phyloP scores from a whole-genome alignment of 2,329 filamentous ascomycete genomes.

The Hypoxylon sp. region DNA sequence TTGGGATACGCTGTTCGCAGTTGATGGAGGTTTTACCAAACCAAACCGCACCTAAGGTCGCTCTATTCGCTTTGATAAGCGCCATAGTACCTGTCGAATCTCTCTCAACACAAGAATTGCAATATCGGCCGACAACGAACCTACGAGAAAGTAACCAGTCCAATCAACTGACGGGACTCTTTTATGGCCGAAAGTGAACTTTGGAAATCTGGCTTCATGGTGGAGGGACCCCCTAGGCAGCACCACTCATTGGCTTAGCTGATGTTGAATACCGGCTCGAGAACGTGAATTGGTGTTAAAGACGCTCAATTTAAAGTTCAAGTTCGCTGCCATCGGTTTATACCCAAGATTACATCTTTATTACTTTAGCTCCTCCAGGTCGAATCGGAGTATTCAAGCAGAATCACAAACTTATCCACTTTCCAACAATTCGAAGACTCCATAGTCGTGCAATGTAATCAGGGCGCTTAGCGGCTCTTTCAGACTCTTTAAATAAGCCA shows the following conservation, averaged over 20 bases:
- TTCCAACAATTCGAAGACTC: conserved; percentile 24
- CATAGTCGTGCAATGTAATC: conserved; percentile 27
- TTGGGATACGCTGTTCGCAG: conserved; percentile 23
- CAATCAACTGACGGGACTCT: conserved; percentile 21
- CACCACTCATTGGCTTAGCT: conserved; percentile 22
- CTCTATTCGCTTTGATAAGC: conserved; percentile 23
- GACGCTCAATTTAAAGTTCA: conserved; percentile 13
- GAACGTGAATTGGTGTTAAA: conserved; percentile 13
- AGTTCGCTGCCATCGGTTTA: conserved; percentile 20
- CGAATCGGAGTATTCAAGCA: conserved; percentile 14
- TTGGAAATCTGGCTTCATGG: conserved; percentile 17
- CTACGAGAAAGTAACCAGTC: conserved; percentile 18
- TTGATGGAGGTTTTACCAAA: conserved; percentile 23
- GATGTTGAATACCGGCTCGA: conserved; percentile 28
- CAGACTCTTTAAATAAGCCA: conserved; percentile 17
- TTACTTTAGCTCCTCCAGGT: conserved; percentile 13
- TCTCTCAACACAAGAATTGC: conserved; percentile 6
- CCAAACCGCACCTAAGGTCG: conserved; percentile 11
- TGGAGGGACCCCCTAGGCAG: conserved; percentile 16
- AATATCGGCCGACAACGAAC: conserved; percentile 14
- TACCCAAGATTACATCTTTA: conserved; percentile 23
- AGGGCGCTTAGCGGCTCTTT: conserved; percentile 15
- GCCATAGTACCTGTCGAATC: conserved; percentile 15
- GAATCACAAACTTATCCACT: conserved; percentile 18
- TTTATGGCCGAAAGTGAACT: conserved; percentile 10